Evolutionary conservation across 352 stramenopile genomes (phyloP).

Genomic region (Globisporangium solare): DNA sequence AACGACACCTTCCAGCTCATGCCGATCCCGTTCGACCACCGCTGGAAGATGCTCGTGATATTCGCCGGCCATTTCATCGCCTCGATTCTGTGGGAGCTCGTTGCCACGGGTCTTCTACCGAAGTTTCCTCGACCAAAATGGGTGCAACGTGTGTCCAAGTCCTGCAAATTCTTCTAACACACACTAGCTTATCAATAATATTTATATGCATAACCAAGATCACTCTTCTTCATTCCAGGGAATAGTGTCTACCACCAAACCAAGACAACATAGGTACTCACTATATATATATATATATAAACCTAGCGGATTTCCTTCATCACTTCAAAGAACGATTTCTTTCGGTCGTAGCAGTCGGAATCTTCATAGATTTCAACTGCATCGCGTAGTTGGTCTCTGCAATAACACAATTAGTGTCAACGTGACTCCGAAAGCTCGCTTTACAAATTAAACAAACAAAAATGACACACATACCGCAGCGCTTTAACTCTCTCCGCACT

Average conservation of each 20-base stretch:
- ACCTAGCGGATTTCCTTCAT: no score
- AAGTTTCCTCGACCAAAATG: slow-evolving; percentile 1
- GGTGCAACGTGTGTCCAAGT: no score
- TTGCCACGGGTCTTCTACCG: slow-evolving; percentile 20
- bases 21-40: slow-evolving; percentile 29
- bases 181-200: no score
- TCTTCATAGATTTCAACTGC: slow-evolving; percentile 17
- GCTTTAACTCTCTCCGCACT: slow-evolving; percentile 54
- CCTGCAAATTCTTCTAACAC: no score
- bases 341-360: no score
- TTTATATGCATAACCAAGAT: no score
- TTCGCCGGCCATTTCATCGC: slow-evolving; percentile 32
- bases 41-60: slow-evolving; percentile 36
- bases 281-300: no score
- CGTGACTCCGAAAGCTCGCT: not conserved
- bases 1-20: slow-evolving; percentile 42
- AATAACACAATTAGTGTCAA: no score
- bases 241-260: no score
- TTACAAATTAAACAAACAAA: not conserved
- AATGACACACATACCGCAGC: slow-evolving; percentile 27
- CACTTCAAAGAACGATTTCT: no score
- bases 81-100: slow-evolving; percentile 21
- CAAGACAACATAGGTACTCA: no score
- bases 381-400: slow-evolving; percentile 33
- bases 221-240: no score